Percentiles rank a stretch among this genome's conserved stretches.
Evolutionary conservation across 352 stramenopile species (phyloP).

Genomic region (Phytophthora hybrid): DNA sequence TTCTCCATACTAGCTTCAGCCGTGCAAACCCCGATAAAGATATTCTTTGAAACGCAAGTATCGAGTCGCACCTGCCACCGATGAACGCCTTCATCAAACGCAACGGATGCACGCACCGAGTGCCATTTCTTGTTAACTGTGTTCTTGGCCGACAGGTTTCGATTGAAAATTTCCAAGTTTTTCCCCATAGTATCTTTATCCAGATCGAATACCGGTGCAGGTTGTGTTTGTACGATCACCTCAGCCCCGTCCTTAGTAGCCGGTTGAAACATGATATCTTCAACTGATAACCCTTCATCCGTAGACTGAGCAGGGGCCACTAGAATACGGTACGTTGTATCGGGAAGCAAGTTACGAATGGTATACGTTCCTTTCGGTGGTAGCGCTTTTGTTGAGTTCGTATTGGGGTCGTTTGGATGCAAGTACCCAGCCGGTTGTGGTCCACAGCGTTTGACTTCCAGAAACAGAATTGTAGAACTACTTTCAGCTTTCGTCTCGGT

Average conservation of each 20-base stretch:
- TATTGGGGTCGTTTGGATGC: neutral
- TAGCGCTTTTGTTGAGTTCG: conserved; percentile 23
- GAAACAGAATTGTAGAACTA: conserved; percentile 13
- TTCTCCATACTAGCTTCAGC: conserved; percentile 82
- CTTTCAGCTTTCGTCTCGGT: neutral
- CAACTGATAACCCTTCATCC: neutral
- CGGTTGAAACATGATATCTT: neutral
- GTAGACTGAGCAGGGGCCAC: conserved; percentile 29
- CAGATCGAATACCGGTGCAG: conserved; percentile 78
- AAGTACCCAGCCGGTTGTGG: neutral
- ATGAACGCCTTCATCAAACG: conserved; percentile 85
- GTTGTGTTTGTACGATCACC: conserved; percentile 59
- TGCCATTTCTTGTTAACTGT: conserved; percentile 92
- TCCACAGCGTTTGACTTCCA: conserved; percentile 24
- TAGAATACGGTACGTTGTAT: conserved; percentile 56
- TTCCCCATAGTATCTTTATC: conserved; percentile 65
- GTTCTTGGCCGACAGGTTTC: conserved; percentile 87
- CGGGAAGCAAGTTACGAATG: conserved; percentile 49
- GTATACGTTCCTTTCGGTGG: conserved; percentile 50
- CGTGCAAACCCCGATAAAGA: conserved; percentile 90
- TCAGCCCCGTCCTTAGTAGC: neutral
- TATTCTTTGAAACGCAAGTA: conserved; percentile 92
- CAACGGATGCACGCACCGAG: conserved; percentile 71
- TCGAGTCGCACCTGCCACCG: conserved; percentile 91
- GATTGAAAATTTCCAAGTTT: conserved; percentile 81